phyloP scores from a whole-genome alignment of 345 rosid genomes.

The sweet orange (Citrus sinensis) region DVS_A1.0 CM039167.1:1794501-1795000 shows the following conservation, averaged over 20 bases:
- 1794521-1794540: slow-evolving; percentile 23
- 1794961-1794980: not conserved
- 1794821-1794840: slow-evolving; percentile 48
- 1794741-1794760: slow-evolving; percentile 9
- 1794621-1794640: slow-evolving; percentile 20
- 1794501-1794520: no score
- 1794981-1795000: not conserved
- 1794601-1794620: slow-evolving; percentile 22
- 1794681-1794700: not conserved
- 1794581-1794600: slow-evolving; percentile 14
- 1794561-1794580: slow-evolving; percentile 10
- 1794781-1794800: slow-evolving; percentile 25
- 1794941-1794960: not conserved
- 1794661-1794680: slow-evolving; percentile 10
- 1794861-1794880: no score
- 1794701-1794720: slow-evolving; percentile 21
- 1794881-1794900: no score
- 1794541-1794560: not conserved
- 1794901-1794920: not conserved
- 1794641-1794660: not conserved
- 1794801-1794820: slow-evolving; percentile 8
- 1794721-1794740: slow-evolving; percentile 7
- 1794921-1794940: not conserved
- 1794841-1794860: slow-evolving; percentile 26
- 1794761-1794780: slow-evolving; percentile 27